Conservation (phyloP, 331 rosid species). For the Acacia pycnantha region DNA sequence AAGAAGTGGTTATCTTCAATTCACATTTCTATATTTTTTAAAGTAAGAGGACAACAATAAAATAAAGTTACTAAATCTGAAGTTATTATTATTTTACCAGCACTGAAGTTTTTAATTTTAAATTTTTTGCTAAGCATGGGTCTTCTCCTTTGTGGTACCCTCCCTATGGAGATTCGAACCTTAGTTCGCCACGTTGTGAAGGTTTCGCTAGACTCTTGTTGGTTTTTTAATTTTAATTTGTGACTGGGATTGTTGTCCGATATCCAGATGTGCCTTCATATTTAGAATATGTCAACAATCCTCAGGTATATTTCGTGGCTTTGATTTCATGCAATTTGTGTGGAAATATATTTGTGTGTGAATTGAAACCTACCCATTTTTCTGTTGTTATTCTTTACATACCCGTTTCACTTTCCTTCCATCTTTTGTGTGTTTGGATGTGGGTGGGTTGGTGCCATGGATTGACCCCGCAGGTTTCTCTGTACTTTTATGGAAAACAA, state of each 20-base stretch:
- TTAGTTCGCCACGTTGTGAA: too few species aligned
- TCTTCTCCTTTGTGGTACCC: too few species aligned
- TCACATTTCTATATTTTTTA: too few species aligned
- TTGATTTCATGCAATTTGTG: conserved; percentile 2
- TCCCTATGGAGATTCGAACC: too few species aligned
- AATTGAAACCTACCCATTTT: background rate
- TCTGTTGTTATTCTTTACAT: background rate
- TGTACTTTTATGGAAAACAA: background rate
- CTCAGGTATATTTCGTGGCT: conserved; percentile 55
- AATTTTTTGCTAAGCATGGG: too few species aligned
- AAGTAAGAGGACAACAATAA: too few species aligned
- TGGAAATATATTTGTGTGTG: background rate
- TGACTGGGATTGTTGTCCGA: conserved; percentile 12
- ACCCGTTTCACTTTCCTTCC: background rate
- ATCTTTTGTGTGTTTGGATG: background rate
- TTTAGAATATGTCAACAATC: conserved; percentile 81
- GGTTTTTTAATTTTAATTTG: too few species aligned
- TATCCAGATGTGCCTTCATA: conserved; percentile 87
- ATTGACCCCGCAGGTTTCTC: background rate
- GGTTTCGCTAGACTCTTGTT: too few species aligned
- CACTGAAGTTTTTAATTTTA: background rate
- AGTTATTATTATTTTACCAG: too few species aligned
- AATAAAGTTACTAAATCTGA: too few species aligned
- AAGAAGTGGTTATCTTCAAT: too few species aligned
- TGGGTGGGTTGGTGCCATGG: background rate